Evolutionary conservation across 306 rosid species (phyloP).

Genomic region (Citrullus colocynthis): DNA sequence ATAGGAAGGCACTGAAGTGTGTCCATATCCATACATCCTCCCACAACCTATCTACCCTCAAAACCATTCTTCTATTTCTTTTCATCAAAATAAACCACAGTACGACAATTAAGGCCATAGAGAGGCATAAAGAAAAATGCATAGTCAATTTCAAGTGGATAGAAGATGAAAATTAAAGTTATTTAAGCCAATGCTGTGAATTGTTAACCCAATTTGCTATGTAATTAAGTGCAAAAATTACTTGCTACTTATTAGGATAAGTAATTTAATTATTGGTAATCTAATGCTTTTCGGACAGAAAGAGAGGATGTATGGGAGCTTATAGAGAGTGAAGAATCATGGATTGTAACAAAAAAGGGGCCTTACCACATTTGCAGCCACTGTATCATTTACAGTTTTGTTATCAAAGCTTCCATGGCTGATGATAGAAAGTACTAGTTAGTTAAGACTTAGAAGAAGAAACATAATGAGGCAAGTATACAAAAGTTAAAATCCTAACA

Average conservation of each 20-base stretch:
- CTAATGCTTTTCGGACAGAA: not conserved
- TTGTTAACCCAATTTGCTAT: not conserved
- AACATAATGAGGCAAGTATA: conserved; percentile 7
- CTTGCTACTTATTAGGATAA: not conserved
- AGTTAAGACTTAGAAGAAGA: conserved; percentile 9
- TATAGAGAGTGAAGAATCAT: not conserved
- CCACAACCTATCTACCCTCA: not conserved
- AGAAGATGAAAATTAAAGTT: not conserved
- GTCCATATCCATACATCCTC: not conserved
- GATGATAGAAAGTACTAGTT: conserved; percentile 10
- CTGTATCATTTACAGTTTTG: conserved; percentile 25
- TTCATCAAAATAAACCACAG: not conserved
- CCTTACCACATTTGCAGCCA: conserved; percentile 44
- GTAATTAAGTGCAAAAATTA: not conserved
- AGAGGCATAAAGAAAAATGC: not conserved
- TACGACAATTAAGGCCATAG: not conserved
- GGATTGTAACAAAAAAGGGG: not conserved
- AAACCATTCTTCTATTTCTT: not conserved
- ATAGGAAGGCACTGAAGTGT: not conserved
- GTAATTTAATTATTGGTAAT: not conserved
- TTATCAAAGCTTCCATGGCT: conserved; percentile 45
- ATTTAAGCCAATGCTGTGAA: not conserved
- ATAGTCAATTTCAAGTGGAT: not conserved
- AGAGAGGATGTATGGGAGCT: not conserved
- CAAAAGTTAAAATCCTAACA: conserved; percentile 11